Percentiles rank a stretch among this genome's conserved stretches.
Evolutionary conservation across 768 basidiomycete species (phyloP).

Genomic region (Trametopsis cervina): DNA sequence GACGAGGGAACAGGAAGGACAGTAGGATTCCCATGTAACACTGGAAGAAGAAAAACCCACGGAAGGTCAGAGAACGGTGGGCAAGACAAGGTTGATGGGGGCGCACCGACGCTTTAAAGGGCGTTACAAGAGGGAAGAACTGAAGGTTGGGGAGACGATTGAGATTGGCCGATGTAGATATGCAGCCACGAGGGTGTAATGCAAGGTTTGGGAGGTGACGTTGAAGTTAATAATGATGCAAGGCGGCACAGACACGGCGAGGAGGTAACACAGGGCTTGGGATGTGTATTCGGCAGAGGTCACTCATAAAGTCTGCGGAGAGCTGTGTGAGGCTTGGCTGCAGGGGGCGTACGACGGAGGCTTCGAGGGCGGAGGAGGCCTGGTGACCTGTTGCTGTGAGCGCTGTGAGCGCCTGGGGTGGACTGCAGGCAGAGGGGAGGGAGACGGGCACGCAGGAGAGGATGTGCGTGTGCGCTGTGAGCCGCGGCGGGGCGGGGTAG

Average conservation of each 20-base stretch:
- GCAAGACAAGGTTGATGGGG: slow-evolving; percentile 1
- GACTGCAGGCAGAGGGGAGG: not conserved
- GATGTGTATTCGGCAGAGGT: slow-evolving; percentile 15
- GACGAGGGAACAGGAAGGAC: slow-evolving; percentile 22
- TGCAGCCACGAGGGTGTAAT: slow-evolving; percentile 12
- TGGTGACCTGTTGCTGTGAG: slow-evolving; percentile 1
- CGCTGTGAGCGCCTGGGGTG: not conserved
- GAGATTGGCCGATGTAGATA: slow-evolving; percentile 14
- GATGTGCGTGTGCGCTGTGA: slow-evolving; percentile 3
- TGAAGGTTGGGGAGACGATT: slow-evolving; percentile 12
- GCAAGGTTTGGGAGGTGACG: slow-evolving; percentile 1
- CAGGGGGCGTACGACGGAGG: slow-evolving; percentile 4
- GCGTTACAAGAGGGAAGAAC: slow-evolving; percentile 7
- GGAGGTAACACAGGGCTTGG: slow-evolving; percentile 12
- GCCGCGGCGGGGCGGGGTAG: slow-evolving; percentile 4
- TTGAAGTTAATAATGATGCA: slow-evolving; percentile 14
- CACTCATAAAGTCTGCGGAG: slow-evolving; percentile 15
- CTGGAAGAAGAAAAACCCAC: slow-evolving; percentile 2
- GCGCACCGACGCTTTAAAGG: not conserved
- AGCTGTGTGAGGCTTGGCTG: slow-evolving; percentile 5
- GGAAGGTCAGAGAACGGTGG: slow-evolving; percentile 3
- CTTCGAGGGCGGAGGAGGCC: slow-evolving; percentile 4
- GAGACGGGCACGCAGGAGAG: slow-evolving; percentile 4
- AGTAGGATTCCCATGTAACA: slow-evolving; percentile 26
- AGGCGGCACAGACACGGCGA: slow-evolving; percentile 10